Base-by-base conservation (phyloP, 768 basidiomycete genomes). In the Glaciozyma antarctica region DNA sequence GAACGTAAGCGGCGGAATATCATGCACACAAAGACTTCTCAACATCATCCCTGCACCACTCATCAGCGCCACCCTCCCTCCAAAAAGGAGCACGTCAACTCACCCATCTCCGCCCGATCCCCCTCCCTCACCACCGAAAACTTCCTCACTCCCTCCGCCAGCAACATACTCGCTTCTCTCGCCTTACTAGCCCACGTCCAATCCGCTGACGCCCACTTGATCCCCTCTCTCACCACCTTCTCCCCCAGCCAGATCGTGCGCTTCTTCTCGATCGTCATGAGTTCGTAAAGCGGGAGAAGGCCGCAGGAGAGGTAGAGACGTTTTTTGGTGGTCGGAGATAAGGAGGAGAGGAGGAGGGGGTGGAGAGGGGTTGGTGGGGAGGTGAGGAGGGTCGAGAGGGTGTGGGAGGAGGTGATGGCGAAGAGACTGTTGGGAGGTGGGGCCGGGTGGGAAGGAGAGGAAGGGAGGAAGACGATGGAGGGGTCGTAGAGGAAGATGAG, bases 221-320 rank as follows among this genome's bases (percentile, higher is more conserved):
- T 77, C 9, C 88, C 88, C 55, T 94, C 88, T 56, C 87, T 82
- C 43, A 97, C 81, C 34, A 86, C 85, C 38, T 83, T 83, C 61
- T 88, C 85, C 8, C 86, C 81, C 1, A 84, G 82, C 10, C 81
- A 79, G 15, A 82, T 78, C 0, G 74, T 73, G 71, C 83, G 88
- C 54, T 84, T 82, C 75, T 89, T 91, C 65, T 80, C 78, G 67
- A 87, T 73, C 72, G 85, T 88, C 5, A 81, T 82, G 21, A 86
- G 74, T 7, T 78, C 80, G 28, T 79, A 75, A 65, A 85, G 90
- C 0, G 92, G 90, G 3, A 84, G 83, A n/a, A 93, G 78, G 9
- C 84, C 81, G 8, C 86, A 81, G 0, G 88, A 87, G 41, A 97
- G 81, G 77, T 82, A 94, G n/a, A 98, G 78, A 7, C 89, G 67